A percentile compares a stretch with the other conserved stretches of the same genome.
Conservation (phyloP, 2,329 filamentous ascomycete species). For the Cryoendolithus antarcticus region DNA sequence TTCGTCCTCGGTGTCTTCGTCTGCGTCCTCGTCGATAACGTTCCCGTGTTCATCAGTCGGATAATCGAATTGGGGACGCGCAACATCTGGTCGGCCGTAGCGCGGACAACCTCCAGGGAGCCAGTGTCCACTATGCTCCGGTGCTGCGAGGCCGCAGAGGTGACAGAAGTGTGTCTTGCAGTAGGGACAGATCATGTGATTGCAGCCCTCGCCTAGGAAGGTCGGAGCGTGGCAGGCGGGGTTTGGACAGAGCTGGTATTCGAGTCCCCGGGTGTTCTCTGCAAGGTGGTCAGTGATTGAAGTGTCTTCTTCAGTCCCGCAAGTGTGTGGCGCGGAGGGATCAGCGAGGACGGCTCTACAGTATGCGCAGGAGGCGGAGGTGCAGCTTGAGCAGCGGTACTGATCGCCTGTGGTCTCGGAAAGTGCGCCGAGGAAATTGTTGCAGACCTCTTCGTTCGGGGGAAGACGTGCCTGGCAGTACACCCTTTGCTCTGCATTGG, state of each 20-base stretch:
- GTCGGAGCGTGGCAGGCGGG: slow-evolving; percentile 4
- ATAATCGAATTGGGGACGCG: background rate
- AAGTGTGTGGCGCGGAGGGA: too few relatives aligned
- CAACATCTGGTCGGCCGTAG: background rate
- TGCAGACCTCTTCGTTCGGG: background rate
- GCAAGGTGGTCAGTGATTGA: background rate
- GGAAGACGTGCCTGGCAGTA: slow-evolving; percentile 3
- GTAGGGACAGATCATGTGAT: slow-evolving; percentile 6
- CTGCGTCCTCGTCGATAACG: background rate
- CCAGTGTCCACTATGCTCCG: slow-evolving; percentile 5
- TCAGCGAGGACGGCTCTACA: too few relatives aligned
- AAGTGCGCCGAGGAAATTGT: background rate
- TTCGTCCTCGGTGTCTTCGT: background rate
- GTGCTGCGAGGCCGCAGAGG: slow-evolving; percentile 5
- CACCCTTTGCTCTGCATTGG: slow-evolving; percentile 1
- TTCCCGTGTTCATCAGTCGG: background rate
- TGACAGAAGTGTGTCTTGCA: slow-evolving; percentile 12
- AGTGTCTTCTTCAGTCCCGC: background rate
- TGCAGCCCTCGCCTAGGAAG: slow-evolving; percentile 7
- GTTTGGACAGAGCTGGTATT: slow-evolving; percentile 10
- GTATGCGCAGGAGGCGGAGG: too few relatives aligned
- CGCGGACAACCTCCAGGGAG: slow-evolving; percentile 7
- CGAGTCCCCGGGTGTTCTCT: slow-evolving; percentile 2
- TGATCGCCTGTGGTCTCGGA: too few relatives aligned
- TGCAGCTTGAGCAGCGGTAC: too few relatives aligned